A percentile compares a stretch with the other conserved stretches of the same genome.
Conservation (phyloP, 192 early-diverging fungal species). For the Fimicolochytrium jonesii region DNA sequence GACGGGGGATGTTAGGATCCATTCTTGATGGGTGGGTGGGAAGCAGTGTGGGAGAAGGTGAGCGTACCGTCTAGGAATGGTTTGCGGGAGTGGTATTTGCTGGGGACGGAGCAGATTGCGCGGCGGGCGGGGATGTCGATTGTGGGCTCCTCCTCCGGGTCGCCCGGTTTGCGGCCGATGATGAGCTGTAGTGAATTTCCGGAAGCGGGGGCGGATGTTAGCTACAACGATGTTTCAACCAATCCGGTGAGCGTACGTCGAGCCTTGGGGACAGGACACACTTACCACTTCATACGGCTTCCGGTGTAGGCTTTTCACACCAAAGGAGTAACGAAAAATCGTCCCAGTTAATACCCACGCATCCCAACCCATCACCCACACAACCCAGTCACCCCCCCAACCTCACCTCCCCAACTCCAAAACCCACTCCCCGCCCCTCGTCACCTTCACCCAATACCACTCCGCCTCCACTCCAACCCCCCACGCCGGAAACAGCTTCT, state of each 20-base stretch:
- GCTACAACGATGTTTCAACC: no score
- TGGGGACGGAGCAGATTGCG: conserved; percentile 53
- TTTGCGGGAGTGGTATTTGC: conserved; percentile 56
- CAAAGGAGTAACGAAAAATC: background rate
- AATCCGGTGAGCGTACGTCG: no score
- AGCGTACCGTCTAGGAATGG: conserved; percentile 48
- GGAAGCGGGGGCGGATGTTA: no score
- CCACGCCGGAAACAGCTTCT: conserved; percentile 68
- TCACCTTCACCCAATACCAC: conserved; percentile 68
- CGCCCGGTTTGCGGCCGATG: no score
- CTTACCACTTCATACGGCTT: conserved; percentile 62
- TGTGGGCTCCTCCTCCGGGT: no score
- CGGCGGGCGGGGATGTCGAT: conserved; percentile 19
- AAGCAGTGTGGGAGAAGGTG: no score
- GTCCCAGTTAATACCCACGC: no score
- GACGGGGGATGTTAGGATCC: background rate
- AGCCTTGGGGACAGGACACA: no score
- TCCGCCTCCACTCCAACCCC: conserved; percentile 46
- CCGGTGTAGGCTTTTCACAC: conserved; percentile 34
- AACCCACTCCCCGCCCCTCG: conserved; percentile 32
- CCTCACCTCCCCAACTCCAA: conserved; percentile 21
- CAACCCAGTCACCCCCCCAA: no score
- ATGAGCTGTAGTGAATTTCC: no score
- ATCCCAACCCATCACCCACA: no score
- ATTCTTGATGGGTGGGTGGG: no score